phyloP scores from a whole-genome alignment of 305 asterid genomes.

The Fraxinus xanthoxyloides region DNA sequence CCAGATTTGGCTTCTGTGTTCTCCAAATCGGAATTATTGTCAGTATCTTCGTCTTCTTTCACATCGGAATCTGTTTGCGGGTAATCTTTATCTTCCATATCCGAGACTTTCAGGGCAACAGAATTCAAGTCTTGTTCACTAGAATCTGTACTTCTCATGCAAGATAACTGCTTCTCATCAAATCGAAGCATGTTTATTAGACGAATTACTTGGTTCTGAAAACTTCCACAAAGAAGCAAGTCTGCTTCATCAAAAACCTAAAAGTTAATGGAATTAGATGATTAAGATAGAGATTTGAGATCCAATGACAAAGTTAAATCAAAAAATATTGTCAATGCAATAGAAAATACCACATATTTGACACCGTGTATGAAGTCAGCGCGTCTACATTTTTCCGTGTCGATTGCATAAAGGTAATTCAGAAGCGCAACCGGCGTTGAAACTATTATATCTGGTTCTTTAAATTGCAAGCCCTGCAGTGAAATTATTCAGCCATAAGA shows the following conservation, averaged over 20 bases:
- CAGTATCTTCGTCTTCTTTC: constrained; percentile 45
- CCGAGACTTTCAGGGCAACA: constrained; percentile 26
- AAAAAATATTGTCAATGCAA: not conserved
- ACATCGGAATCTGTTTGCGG: constrained; percentile 29
- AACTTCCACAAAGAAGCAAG: constrained; percentile 91
- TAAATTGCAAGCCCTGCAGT: constrained; percentile 72
- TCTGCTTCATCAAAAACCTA: constrained; percentile 99
- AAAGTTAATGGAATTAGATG: constrained; percentile 11
- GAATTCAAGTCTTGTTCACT: constrained; percentile 29
- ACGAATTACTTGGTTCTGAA: constrained; percentile 91
- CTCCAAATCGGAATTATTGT: constrained; percentile 30
- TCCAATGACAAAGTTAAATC: not conserved
- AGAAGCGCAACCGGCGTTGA: constrained; percentile 91
- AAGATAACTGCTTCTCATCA: constrained; percentile 86
- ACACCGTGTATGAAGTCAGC: constrained; percentile 60
- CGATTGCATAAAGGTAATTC: constrained; percentile 73
- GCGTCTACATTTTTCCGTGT: constrained; percentile 53
- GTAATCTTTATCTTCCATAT: constrained; percentile 39
- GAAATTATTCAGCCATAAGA: constrained; percentile 22
- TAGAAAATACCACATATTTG: constrained; percentile 69
- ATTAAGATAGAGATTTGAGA: constrained; percentile 3
- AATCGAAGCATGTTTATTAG: constrained; percentile 88
- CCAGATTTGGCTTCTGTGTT: constrained; percentile 34
- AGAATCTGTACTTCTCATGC: constrained; percentile 33
- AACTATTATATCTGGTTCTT: constrained; percentile 75